Percentiles rank a stretch among this genome's conserved stretches.
Conservation (phyloP, 495 filamentous ascomycete genomes). For the Cercophora newfieldiana region DNA sequence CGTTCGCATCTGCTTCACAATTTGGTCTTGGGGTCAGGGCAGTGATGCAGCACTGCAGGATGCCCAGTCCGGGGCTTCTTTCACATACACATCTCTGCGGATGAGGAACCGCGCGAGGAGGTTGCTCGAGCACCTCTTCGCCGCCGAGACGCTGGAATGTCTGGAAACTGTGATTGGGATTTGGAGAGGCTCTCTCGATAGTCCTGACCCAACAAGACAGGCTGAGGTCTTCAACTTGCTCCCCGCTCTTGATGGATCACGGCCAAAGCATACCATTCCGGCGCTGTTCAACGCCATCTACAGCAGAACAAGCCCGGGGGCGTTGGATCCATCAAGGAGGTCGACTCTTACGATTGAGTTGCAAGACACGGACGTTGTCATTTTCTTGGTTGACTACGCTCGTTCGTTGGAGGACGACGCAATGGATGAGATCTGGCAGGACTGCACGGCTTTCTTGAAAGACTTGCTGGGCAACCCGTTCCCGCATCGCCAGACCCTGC, state of each 20-base stretch:
- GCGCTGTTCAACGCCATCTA: constrained; percentile 98
- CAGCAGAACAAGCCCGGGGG: constrained; percentile 81
- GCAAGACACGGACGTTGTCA: constrained; percentile 76
- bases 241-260: constrained; percentile 86
- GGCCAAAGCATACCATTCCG: constrained; percentile 89
- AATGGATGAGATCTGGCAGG: constrained; percentile 98
- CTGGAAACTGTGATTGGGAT: constrained; percentile 84
- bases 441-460: constrained; percentile 86
- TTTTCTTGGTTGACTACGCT: constrained; percentile 87
- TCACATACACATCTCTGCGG: constrained; percentile 81
- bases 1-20: constrained; percentile 82
- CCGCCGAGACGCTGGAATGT: constrained; percentile 91
- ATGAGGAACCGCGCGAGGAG: constrained; percentile 87
- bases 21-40: constrained; percentile 90
- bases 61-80: constrained; percentile 72
- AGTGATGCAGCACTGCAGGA: constrained; percentile 59
- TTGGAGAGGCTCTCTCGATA: constrained; percentile 59
- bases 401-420: constrained; percentile 91
- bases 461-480: constrained; percentile 93
- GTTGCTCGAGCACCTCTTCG: constrained; percentile 89
- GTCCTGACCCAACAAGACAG: constrained; percentile 37
- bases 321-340: constrained; percentile 75
- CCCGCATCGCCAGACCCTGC: constrained; percentile 87
- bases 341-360: constrained; percentile 84
- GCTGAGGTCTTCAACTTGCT: constrained; percentile 75